Evolutionary conservation across 2,329 filamentous ascomycete genomes (phyloP), one percentile per base, ranked within the genome.

Genomic region (Claviceps fusiformis): DNA sequence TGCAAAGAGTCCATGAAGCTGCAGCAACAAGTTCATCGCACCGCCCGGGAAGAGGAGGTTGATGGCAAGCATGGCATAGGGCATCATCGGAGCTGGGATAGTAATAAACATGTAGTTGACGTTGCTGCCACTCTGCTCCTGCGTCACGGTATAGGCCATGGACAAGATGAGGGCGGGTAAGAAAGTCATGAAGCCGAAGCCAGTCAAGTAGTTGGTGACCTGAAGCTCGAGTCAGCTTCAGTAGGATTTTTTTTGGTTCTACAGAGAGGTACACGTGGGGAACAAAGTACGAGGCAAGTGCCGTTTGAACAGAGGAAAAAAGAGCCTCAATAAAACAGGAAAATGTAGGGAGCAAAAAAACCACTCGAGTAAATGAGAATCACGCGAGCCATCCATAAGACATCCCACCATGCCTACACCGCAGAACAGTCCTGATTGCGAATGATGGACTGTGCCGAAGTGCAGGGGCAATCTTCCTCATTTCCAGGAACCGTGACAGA

Each of bases 401-500:
- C 75, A 80, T 85, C 82, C 85, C 85, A 88, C 84, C 85, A 83
- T 84, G 74, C 83, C 83, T 75, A 77, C 80, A 83, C 77, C 79
- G 75, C 81, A 75, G 72, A 74, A 75, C 79, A 75, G 66, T 75
- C 81, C 78, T 74, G n/a, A 54, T 74, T 83, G 82, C 82, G 83
- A 85, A 86, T 83, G 77, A 82, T 73, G 77, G 78, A 74, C 72
- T 73, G 72, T 69, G 62, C 65, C 63, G 68, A 77, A 76, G 75
- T 78, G 79, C 75, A 81, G 79, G 83, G 85, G 82, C 80, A 75
- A 81, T 89, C 84, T 89, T 78, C 85, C 85, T 89, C 85, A 76
- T 72, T 83, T 87, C 75, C 84, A 89, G 85, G 85, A 89, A 89
- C 85, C 85, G 85, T 76, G 78, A 85, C 84, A 87, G 84, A 76